phyloP scores from a whole-genome alignment of 306 rosid genomes.

The Inga oerstediana region DNA sequence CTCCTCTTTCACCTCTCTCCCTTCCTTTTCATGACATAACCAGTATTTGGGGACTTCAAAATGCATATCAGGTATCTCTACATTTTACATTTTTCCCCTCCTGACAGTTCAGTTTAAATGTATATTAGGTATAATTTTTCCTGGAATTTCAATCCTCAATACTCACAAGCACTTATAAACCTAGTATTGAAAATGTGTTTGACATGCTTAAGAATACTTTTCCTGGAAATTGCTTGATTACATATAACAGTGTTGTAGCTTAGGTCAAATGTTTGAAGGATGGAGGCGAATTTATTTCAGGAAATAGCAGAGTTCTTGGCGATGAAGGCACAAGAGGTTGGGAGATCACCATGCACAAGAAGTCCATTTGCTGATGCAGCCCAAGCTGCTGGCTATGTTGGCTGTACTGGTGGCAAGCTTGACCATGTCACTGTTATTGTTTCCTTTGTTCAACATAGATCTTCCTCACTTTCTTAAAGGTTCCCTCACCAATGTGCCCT shows the following conservation, averaged over 20 bases:
- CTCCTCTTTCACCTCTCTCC: neutral
- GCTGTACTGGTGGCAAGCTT: constrained; percentile 71
- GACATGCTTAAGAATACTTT: neutral
- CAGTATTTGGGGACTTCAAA: neutral
- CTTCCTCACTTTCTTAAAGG: constrained; percentile 4
- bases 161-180: neutral
- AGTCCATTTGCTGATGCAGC: constrained; percentile 85
- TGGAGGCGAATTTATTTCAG: constrained; percentile 40
- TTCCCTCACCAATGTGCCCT: too few species aligned
- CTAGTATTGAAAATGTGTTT: neutral
- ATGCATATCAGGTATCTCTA: neutral
- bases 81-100: too few species aligned
- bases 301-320: constrained; percentile 69
- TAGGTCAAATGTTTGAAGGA: neutral
- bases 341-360: constrained; percentile 50
- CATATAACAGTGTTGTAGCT: neutral
- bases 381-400: constrained; percentile 63
- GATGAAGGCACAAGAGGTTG: constrained; percentile 68
- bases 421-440: constrained; percentile 75
- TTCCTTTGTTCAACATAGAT: constrained; percentile 52
- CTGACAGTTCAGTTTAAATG: too few species aligned
- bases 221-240: neutral
- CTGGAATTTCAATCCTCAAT: neutral
- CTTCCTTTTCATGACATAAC: too few species aligned
- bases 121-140: too few species aligned